Base-by-base conservation (phyloP, 1,139 yeast genomes). In the Kodamaea arcana region DNA sequence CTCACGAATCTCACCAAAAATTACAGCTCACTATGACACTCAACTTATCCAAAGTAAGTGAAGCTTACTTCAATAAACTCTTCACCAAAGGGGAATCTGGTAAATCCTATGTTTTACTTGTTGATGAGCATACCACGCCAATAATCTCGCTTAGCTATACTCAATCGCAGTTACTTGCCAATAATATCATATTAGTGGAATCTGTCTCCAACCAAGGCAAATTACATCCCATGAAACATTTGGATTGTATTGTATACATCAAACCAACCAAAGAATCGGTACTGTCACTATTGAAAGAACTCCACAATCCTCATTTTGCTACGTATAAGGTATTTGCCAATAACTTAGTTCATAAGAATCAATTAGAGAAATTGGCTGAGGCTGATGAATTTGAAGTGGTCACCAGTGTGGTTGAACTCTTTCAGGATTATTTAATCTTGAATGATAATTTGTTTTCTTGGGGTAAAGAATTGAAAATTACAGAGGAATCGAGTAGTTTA, bases 301-400 rank as follows among this genome's bases (percentile, higher is more conserved):
- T 92, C 36, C 62, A 75, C 27, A 66, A 70, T 36, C 98, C 98
- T 0, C 88, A 81, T 50, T 94, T 87, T 60, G 75, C 80, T 29
- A 71, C 69, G 24, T 92, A 92, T 57, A 82, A 81, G 48, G 56
- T 92, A 18, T 87, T 68, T 47, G 85, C 90, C 66, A 84, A 79
- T 55, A 88, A 88, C 55, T 66, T 79, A 16, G 72, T 88, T 23
- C 69, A 78, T 35, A 90, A 90, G 58, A 68, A 79, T 24, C 84
- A 85, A 43, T 59, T 92, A 45, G 99, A 94, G 54, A 71, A 83
- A 36, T 56, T 92, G 27, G 98, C 98, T 0, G 95, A 87, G 56
- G 76, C 86, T 2, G 99, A 92, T 57, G 94, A 86, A 52, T 71
- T 79, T 49, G 98, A 90, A 52, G 78, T 79, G 5, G 84, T 94